Evolutionary conservation across 2,329 filamentous ascomycete species (phyloP), one percentile per base, ranked within the genome.

Genomic region (Aspergillus uvarum): DNA sequence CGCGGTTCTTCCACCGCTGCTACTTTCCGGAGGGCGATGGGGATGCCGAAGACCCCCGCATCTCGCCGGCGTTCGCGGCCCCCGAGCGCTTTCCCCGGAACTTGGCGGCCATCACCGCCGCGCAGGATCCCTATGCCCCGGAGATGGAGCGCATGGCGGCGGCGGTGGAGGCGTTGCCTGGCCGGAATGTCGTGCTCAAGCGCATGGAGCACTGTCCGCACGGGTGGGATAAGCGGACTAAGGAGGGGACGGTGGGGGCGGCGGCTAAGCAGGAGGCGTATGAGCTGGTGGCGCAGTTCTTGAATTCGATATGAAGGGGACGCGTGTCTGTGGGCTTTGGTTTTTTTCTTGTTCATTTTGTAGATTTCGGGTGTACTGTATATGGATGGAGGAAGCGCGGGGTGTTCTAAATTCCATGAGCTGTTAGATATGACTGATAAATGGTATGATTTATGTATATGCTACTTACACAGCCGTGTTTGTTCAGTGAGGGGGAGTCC

Each of bases 211-310:
- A 55, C 10, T 61, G 59, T 47, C 38, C 22, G 8, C 61, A 61
- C 12, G 61, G 32, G 2, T 59, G 59, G 59, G 61, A 61, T 21
- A 59, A 63, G 47, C 38, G 61, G n/a, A 47, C 52, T 5, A 51
- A 55, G 21, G 47, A 58, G 7, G 47, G 47, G 4, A 55, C 48
- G 24, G 19, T 35, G 10, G 24, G 56, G 12, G 51, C 19, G 19
- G 47, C 59, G 22, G 56, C 56, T 12, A 63, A 58, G 21, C 49
- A 59, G 12, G 59, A 63, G 14, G 52, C 59, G 12, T 63, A 61
- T 35, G 32, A 52, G 16, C 38, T 42, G 14, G 38, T 42, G 14
- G 38, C 38, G 38, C 38, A 42, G 14, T 42, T 42, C 5, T 42
- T 42, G 38, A 7, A 7, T 5, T 42, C 38, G 16, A 19, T 42